Evolutionary conservation across 805 yeast species (phyloP), one percentile per base, ranked within the genome.

Genomic region (Candida fluviatilis): DNA sequence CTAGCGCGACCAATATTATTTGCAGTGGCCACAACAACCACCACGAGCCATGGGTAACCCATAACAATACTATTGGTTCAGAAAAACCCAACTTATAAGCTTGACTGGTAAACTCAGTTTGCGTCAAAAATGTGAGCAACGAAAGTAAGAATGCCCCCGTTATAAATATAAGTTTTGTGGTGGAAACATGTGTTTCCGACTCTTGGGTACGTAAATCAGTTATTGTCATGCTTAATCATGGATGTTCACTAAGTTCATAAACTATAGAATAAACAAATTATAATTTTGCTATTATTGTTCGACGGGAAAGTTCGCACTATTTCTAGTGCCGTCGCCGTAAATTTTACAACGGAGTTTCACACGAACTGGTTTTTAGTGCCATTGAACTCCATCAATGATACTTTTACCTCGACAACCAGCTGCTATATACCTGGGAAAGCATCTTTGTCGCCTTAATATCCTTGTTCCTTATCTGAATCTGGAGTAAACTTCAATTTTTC

Each of bases 31-130:
- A 81, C 33, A 84, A 65, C 10, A 75, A 36, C 71, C 79, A 66
- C 95, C 93, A 84, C 8, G 82, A 75, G 2, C 89, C 84, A 52
- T 87, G 96, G 0, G 95, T 87, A 13, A 84, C 59, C 38, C 70
- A 58, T n/a, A 82, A 60, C 39, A 82, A 61, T 17, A 86, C 57
- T 16, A 85, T 66, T 0, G 96, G 95, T 52, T 86, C 89, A 36
- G 73, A 55, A 57, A 78, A 87, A 3, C 71, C 73, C 5, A 65
- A 54, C 21, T 69, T 64, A 52, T 85, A 82, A 4, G 87, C 70
- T 39, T 80, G 80, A 5, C 87, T 73, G 2, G 95, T 85, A 42
- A 81, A 66, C 55, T 87, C 96, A 0, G 96, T 87, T 54, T 87
- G 96, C 12, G 72, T 51, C 4, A 88, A 89, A 60, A 88, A 88